Evolutionary conservation across 2,329 filamentous ascomycete genomes (phyloP), one percentile per base, ranked within the genome.

Genomic region (Aspergillus sp.): DNA sequence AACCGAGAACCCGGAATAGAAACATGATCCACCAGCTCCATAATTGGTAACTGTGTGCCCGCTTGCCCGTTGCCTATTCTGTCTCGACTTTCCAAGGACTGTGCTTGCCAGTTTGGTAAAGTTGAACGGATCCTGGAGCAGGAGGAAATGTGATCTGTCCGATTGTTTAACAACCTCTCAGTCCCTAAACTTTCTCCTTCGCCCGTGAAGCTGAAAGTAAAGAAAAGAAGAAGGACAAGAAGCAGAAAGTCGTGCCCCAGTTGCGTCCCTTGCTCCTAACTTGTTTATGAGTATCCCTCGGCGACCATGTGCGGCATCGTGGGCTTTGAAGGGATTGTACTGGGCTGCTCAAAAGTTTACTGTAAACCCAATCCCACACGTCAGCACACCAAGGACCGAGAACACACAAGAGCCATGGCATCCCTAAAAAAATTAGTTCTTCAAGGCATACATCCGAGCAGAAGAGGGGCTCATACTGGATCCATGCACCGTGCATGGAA

Each of bases 61-160:
- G 58, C 62, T 60, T 61, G 57, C 59, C 56, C 60, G 62, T 63
- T 63, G 60, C 57, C 55, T 34, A 55, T 60, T 63, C 34, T 20
- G 39, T 30, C 26, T 30, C 26, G 8, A 30, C 26, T 30, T 9
- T 30, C 8, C 26, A 11, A 30, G 8, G 3, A 30, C 26, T 4
- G 26, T 30, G 26, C 3, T 30, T 30, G 8, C 26, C 26, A 30
- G 26, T 48, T 48, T 38, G 24, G 20, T n/a, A 20, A 42, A 17
- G n/a, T 42, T n/a, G n/a, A 38, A 18, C 36, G 41, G 18, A 38
- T 48, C n/a, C 43, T 48, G 43, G 26, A 45, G 47, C 8, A 38
- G 8, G 43, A 53, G 26, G n/a, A 34, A 60, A 60, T 48, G 30
- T 55, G 62, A 64, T 53, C 58, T 45, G 54, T 64, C 62, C 48